These are phyloP conservation scores for Aquilaria sinensis DNA, from an alignment of 345 rosid genomes.

Conservation along the genomic window DNA sequence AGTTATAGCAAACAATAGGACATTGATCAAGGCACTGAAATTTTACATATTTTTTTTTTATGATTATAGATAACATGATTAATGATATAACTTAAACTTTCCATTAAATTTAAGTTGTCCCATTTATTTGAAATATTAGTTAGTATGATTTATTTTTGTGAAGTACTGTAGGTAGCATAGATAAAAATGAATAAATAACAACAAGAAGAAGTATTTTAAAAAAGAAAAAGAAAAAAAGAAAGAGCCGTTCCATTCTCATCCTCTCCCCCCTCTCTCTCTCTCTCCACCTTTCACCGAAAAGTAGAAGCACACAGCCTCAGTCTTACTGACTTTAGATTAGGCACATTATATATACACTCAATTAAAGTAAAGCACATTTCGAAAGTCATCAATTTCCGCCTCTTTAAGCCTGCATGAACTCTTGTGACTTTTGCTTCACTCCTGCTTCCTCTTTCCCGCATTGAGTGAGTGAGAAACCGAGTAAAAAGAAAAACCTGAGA, in stretches of 20 bases:
- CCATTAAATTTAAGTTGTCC: too few species aligned
- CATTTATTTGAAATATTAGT: too few species aligned
- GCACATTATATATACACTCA: constrained; percentile 37
- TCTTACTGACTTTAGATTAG: constrained; percentile 36
- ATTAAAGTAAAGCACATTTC: constrained; percentile 17
- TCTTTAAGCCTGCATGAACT: constrained; percentile 27
- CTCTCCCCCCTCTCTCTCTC: not conserved
- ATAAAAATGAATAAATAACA: too few species aligned
- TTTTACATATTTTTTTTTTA: too few species aligned
- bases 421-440: constrained; percentile 33
- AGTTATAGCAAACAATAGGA: constrained; percentile 8
- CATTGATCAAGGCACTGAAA: too few species aligned
- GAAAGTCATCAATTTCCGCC: constrained; percentile 15
- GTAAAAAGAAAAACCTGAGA: constrained; percentile 1
- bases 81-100: too few species aligned
- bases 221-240: constrained; percentile 9
- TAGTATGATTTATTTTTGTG: too few species aligned
- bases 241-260: too few species aligned
- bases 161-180: too few species aligned
- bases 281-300: constrained; percentile 57
- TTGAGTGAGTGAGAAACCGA: constrained; percentile 4
- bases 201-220: not conserved
- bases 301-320: constrained; percentile 28
- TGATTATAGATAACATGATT: too few species aligned
- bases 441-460: constrained; percentile 16